These are phyloP conservation scores for Ophiocordyceps camponoti-floridani DNA, from an alignment of 2,329 filamentous ascomycete genomes.

Conservation along the genomic window DNA sequence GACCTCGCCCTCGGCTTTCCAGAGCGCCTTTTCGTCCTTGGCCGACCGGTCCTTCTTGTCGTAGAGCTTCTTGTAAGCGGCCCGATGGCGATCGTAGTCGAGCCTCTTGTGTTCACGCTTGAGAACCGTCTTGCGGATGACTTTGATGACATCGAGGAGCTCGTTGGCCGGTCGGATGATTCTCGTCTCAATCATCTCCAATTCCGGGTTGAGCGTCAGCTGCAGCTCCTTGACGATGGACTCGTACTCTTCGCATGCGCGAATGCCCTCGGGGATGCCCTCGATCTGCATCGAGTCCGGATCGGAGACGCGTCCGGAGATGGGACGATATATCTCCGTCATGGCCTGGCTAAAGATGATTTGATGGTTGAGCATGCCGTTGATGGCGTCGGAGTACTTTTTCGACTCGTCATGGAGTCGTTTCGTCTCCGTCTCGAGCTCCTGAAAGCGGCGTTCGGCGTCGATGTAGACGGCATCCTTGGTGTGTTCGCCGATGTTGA, in stretches of 20 bases:
- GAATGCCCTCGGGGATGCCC: conserved; percentile 83
- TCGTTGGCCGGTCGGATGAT: conserved; percentile 88
- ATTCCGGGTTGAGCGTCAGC: conserved; percentile 70
- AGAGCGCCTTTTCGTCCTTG: conserved; percentile 95
- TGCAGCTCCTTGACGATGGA: conserved; percentile 77
- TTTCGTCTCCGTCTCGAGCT: conserved; percentile 91
- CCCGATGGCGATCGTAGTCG: conserved; percentile 79
- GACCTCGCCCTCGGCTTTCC: conserved; percentile 83
- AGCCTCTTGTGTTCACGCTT: conserved; percentile 97
- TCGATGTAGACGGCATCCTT: conserved; percentile 93
- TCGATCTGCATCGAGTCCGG: conserved; percentile 66
- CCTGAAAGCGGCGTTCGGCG: conserved; percentile 81
- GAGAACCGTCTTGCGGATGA: conserved; percentile 68
- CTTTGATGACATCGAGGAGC: conserved; percentile 85
- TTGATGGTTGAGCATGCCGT: conserved; percentile 92
- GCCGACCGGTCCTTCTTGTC: conserved; percentile 94
- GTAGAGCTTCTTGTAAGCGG: conserved; percentile 77
- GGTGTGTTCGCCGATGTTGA: conserved; percentile 90
- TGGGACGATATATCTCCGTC: conserved; percentile 94
- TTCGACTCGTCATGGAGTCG: conserved; percentile 91
- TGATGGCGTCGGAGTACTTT: conserved; percentile 96
- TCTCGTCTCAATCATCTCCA: conserved; percentile 92
- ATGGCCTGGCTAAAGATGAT: conserved; percentile 97
- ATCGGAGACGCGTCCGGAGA: conserved; percentile 88
- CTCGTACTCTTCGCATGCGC: conserved; percentile 93